These are phyloP conservation scores for Pleurotus giganteus DNA, from an alignment of 768 basidiomycete species.

Conservation along the genomic window DNA sequence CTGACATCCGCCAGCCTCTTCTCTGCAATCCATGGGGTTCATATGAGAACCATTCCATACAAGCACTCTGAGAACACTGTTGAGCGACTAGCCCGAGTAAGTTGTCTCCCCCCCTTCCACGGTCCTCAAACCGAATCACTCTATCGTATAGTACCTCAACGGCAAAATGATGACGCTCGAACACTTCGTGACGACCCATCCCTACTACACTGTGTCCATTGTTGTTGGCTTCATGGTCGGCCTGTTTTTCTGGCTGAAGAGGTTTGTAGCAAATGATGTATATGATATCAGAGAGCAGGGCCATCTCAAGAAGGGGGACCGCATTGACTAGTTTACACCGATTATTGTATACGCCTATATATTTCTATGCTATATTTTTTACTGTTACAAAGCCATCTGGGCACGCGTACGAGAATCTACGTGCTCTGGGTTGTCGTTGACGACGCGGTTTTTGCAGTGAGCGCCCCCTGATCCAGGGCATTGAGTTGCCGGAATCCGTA, in stretches of 20 bases:
- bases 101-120: constrained; percentile 13
- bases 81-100: constrained; percentile 65
- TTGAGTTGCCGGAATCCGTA: too few species aligned
- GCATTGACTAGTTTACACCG: constrained; percentile 15
- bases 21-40: constrained; percentile 66
- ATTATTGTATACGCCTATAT: not conserved
- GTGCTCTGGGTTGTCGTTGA: too few species aligned
- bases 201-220: constrained; percentile 30
- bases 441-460: too few species aligned
- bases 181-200: constrained; percentile 32
- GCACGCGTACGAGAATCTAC: too few species aligned
- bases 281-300: constrained; percentile 14
- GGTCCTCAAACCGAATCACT: not conserved
- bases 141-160: constrained; percentile 41
- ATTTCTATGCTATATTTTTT: not conserved
- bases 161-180: constrained; percentile 35
- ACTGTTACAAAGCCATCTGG: too few species aligned
- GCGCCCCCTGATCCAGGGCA: too few species aligned
- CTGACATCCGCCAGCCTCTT: constrained; percentile 58
- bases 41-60: constrained; percentile 43
- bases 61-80: constrained; percentile 70
- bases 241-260: constrained; percentile 26
- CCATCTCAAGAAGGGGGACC: constrained; percentile 17
- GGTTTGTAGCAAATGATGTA: constrained; percentile 22
- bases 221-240: constrained; percentile 24